Conservation (phyloP, 345 rosid species). For the Citrus unshiu region DNA sequence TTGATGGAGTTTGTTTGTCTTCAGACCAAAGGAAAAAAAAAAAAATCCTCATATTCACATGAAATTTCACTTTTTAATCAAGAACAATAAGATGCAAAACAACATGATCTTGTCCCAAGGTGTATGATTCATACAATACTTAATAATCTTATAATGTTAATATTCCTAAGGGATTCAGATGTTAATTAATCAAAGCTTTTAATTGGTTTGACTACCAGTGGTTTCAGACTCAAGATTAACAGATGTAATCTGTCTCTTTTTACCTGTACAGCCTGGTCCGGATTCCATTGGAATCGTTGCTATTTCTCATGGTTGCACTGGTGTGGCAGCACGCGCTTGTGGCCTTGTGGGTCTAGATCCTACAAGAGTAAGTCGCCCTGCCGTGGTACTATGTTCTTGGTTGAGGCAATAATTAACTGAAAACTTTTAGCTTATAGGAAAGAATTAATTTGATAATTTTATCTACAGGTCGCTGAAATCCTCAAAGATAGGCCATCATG, state of each 20-base stretch:
- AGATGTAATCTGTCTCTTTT: not conserved
- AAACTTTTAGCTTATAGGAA: too few relatives aligned
- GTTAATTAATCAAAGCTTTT: not conserved
- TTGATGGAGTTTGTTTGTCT: not conserved
- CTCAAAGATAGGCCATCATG: slow-evolving; percentile 91
- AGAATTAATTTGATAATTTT: not conserved
- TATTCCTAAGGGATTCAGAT: not conserved
- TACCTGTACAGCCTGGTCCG: slow-evolving; percentile 95
- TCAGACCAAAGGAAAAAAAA: not conserved
- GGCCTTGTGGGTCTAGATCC: slow-evolving; percentile 99
- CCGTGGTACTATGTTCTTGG: not conserved
- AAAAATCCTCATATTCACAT: not conserved
- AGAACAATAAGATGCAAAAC: not conserved
- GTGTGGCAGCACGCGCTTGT: slow-evolving; percentile 98
- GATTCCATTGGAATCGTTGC: slow-evolving; percentile 99
- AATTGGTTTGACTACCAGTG: not conserved
- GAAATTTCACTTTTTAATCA: not conserved
- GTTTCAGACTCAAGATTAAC: not conserved
- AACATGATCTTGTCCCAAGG: not conserved
- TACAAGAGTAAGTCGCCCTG: slow-evolving; percentile 61
- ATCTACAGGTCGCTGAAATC: slow-evolving; percentile 85
- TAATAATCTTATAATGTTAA: not conserved
- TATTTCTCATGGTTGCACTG: slow-evolving; percentile 98
- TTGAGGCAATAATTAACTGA: not conserved
- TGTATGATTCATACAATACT: not conserved